Evolutionary conservation across 306 rosid species (phyloP).

Genomic region (Sindora glabra): DNA sequence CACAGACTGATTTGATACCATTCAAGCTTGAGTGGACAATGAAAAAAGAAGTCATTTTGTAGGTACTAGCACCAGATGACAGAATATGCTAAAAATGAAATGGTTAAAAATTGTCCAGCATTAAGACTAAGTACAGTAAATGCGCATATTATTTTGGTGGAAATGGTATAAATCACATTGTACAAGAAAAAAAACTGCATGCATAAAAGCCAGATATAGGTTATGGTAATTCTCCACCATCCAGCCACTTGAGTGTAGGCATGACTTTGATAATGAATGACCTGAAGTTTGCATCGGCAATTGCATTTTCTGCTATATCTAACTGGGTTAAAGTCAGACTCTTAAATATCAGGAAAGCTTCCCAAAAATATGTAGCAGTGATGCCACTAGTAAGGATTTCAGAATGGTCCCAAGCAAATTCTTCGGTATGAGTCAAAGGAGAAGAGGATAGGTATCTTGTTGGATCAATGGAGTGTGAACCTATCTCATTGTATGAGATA

Average conservation of each 20-base stretch:
- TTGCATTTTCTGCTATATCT: conserved; percentile 44
- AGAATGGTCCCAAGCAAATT: conserved; percentile 37
- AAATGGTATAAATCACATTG: no score
- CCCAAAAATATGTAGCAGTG: conserved; percentile 44
- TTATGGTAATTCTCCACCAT: conserved; percentile 8
- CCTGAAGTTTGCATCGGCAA: conserved; percentile 48
- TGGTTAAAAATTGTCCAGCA: no score
- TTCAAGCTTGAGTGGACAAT: no score
- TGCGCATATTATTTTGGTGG: no score
- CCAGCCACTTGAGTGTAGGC: conserved; percentile 22
- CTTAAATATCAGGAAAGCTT: conserved; percentile 58
- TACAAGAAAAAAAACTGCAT: no score
- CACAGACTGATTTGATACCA: no score
- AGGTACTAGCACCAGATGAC: no score
- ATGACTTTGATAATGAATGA: conserved; percentile 51
- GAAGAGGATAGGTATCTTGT: conserved; percentile 66
- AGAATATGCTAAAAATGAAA: no score
- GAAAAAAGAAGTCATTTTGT: no score
- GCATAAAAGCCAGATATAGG: not conserved
- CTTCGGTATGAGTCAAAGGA: conserved; percentile 61
- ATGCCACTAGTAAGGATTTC: conserved; percentile 20
- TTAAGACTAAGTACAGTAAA: no score
- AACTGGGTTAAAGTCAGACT: conserved; percentile 56
- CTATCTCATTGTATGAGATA: no score
- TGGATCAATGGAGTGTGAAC: conserved; percentile 61